These are phyloP conservation scores for Plasmopara viticola DNA, from an alignment of 352 stramenopile species.

Conservation along the genomic window DNA sequence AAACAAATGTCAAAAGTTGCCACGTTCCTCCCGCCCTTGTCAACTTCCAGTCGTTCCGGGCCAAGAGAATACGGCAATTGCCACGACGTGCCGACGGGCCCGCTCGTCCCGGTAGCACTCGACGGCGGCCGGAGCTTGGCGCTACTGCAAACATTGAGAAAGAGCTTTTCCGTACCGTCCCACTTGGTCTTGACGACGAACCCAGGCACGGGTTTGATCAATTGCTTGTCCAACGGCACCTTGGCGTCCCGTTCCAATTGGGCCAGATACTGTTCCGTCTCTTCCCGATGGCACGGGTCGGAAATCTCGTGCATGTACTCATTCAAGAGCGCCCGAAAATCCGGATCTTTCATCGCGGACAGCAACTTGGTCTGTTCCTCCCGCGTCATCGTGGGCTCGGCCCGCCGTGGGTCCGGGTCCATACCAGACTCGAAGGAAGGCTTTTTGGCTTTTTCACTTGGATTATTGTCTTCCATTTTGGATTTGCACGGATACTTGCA, in stretches of 20 bases:
- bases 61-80: conserved; percentile 88
- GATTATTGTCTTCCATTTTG: not conserved
- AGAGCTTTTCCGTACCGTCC: conserved; percentile 62
- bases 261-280: conserved; percentile 88
- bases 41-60: conserved; percentile 82
- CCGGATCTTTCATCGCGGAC: conserved; percentile 84
- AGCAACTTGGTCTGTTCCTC: conserved; percentile 83
- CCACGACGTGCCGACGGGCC: conserved; percentile 62
- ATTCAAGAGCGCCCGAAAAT: conserved; percentile 89
- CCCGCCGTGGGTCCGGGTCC: conserved; percentile 17
- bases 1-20: conserved; percentile 91
- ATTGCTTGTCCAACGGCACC: conserved; percentile 76
- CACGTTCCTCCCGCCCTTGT: conserved; percentile 68
- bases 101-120: conserved; percentile 30
- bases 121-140: conserved; percentile 78
- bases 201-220: conserved; percentile 76
- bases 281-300: conserved; percentile 80
- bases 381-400: conserved; percentile 10
- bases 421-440: conserved; percentile 29
- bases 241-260: conserved; percentile 88
- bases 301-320: conserved; percentile 94
- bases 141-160: conserved; percentile 90
- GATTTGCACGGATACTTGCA: too few species aligned
- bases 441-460: not conserved
- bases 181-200: conserved; percentile 91